phyloP scores from a whole-genome alignment of 208 protist species.

The Acanthamoeba castellanii region DNA sequence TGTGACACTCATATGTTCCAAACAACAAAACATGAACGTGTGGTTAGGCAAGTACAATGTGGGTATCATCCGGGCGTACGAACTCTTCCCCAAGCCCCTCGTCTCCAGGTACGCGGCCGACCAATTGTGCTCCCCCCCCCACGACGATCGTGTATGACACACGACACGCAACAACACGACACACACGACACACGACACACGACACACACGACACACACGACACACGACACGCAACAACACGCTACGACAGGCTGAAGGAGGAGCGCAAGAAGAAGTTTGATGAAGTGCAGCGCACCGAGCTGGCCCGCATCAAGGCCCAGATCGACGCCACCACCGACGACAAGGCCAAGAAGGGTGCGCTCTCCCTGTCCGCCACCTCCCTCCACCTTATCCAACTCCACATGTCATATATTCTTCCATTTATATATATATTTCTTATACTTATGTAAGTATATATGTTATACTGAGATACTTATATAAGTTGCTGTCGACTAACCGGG shows the following conservation, averaged over 20 bases:
- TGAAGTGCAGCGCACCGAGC: slow-evolving; percentile 39
- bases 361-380: too few relatives aligned
- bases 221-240: neutral
- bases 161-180: too few relatives aligned
- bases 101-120: slow-evolving; percentile 27
- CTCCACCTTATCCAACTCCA: neutral
- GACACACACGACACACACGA: too few relatives aligned
- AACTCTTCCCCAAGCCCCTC: slow-evolving; percentile 68
- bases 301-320: slow-evolving; percentile 14
- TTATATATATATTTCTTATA: too few relatives aligned
- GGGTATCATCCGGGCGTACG: slow-evolving; percentile 76
- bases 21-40: too few relatives aligned
- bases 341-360: slow-evolving; percentile 32
- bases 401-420: too few relatives aligned
- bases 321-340: slow-evolving; percentile 49
- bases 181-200: too few relatives aligned
- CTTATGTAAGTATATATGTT: too few relatives aligned
- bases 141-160: too few relatives aligned
- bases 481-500: neutral
- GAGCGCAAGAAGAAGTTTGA: slow-evolving; percentile 81
- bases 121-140: neutral
- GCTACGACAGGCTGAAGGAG: slow-evolving; percentile 72
- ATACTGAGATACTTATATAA: too few relatives aligned
- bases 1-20: too few relatives aligned
- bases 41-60: slow-evolving; percentile 77